These are phyloP conservation scores for Myxozyma melibiosi DNA, from an alignment of 805 yeast species.

Conservation along the genomic window DNA sequence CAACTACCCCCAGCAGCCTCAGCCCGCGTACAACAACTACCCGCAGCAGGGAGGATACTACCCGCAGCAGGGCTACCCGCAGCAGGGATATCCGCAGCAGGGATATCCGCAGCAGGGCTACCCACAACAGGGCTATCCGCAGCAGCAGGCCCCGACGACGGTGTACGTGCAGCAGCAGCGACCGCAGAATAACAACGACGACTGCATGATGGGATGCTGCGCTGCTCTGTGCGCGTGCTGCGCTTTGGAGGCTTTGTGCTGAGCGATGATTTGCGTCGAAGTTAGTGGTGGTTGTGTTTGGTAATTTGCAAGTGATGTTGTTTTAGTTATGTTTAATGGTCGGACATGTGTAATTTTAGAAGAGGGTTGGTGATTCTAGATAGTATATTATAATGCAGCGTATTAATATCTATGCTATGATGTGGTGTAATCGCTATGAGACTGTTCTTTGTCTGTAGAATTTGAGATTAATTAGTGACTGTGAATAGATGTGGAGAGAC, in stretches of 20 bases:
- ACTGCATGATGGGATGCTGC: slow-evolving; percentile 31
- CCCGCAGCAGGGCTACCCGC: slow-evolving; percentile 24
- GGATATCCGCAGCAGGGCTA: slow-evolving; percentile 19
- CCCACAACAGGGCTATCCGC: slow-evolving; percentile 19
- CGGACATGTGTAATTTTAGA: too few species aligned
- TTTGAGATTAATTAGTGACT: not conserved
- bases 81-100: slow-evolving; percentile 13
- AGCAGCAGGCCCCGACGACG: slow-evolving; percentile 10
- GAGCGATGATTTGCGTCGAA: not conserved
- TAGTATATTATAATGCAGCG: not conserved
- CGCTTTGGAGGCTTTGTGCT: slow-evolving; percentile 31
- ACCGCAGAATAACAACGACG: slow-evolving; percentile 15
- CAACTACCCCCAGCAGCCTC: slow-evolving; percentile 30
- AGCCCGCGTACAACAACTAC: slow-evolving; percentile 8
- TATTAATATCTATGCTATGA: not conserved
- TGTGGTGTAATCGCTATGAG: not conserved
- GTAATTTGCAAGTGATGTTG: too few species aligned
- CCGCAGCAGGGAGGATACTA: slow-evolving; percentile 24
- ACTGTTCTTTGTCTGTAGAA: slow-evolving; percentile 6
- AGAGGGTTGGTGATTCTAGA: too few species aligned
- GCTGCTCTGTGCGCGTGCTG: slow-evolving; percentile 37
- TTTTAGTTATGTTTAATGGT: too few species aligned
- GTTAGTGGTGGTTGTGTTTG: too few species aligned
- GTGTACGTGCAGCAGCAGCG: slow-evolving; percentile 26
- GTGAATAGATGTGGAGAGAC: not conserved